A percentile compares a stretch with the other conserved stretches of the same genome.
Conservation (phyloP, 2,329 filamentous ascomycete genomes). For the Pseudofabraea citricarpa region DNA sequence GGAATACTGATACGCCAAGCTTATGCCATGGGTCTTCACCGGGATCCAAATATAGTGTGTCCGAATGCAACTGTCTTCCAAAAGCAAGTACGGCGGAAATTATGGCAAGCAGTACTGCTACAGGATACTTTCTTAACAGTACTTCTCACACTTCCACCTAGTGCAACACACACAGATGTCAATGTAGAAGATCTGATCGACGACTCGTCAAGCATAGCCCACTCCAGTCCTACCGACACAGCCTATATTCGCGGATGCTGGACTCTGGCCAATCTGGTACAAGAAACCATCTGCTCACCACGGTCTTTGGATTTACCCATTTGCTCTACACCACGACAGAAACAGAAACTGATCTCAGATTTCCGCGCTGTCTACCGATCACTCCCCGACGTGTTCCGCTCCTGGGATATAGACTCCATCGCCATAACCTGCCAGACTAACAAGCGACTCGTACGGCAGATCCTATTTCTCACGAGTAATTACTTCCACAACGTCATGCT, state of each 20-base stretch:
- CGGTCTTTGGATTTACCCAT: conserved; percentile 70
- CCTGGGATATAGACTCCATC: conserved; percentile 58
- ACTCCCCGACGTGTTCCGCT: conserved; percentile 67
- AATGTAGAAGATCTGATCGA: conserved; percentile 68
- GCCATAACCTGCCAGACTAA: conserved; percentile 49
- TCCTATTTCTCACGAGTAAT: conserved; percentile 74
- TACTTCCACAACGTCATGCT: conserved; percentile 82
- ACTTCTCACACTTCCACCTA: conserved; percentile 70
- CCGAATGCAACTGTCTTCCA: conserved; percentile 64
- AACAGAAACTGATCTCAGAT: conserved; percentile 63
- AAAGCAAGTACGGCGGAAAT: conserved; percentile 72
- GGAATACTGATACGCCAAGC: conserved; percentile 73
- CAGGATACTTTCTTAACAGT: conserved; percentile 81
- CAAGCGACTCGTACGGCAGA: conserved; percentile 67
- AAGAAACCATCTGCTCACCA: conserved; percentile 71
- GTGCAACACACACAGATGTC: conserved; percentile 75
- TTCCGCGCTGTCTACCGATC: conserved; percentile 69
- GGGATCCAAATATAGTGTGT: conserved; percentile 70
- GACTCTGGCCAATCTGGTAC: conserved; percentile 73
- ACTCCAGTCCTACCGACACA: conserved; percentile 59
- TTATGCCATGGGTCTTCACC: conserved; percentile 76
- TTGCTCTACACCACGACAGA: conserved; percentile 62
- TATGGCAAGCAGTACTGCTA: conserved; percentile 77
- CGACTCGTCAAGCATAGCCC: conserved; percentile 52
- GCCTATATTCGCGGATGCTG: conserved; percentile 66